Percentiles rank a stretch among this genome's conserved stretches.
Conservation (phyloP, 1,139 yeast species). For the Wickerhamomyces sp. region DNA sequence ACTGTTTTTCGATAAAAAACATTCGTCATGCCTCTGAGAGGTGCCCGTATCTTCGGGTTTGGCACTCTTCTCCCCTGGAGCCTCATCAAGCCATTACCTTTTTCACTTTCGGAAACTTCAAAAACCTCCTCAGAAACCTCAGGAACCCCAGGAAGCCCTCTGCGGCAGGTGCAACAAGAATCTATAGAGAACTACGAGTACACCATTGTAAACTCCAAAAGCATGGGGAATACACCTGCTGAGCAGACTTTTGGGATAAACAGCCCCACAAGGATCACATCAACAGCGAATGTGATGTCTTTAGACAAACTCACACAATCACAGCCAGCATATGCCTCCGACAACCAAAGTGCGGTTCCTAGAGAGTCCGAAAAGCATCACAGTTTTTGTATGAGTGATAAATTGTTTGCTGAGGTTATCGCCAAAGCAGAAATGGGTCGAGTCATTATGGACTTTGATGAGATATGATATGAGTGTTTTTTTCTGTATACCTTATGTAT, state of each 20-base stretch:
- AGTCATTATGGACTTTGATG: constrained; percentile 17
- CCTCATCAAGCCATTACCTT: constrained; percentile 2
- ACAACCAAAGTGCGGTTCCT: no score
- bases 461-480: constrained; percentile 4
- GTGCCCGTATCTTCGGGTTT: constrained; percentile 19
- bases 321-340: no score
- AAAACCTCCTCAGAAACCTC: no score
- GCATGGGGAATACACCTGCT: constrained; percentile 7
- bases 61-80: constrained; percentile 19
- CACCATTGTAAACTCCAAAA: not conserved
- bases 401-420: constrained; percentile 10
- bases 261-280: constrained; percentile 13
- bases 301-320: not conserved
- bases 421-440: constrained; percentile 16
- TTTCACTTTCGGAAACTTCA: no score
- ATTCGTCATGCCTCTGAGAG: constrained; percentile 13
- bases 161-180: not conserved
- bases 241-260: constrained; percentile 1
- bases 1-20: no score
- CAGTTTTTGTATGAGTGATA: constrained; percentile 5
- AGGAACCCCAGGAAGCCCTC: no score
- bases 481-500: not conserved
- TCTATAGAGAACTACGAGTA: not conserved
- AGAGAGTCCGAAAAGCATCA: not conserved
- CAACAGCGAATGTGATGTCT: constrained; percentile 5